Percentiles rank a stretch among this genome's conserved stretches.
Conservation (phyloP, 345 rosid genomes). For the Erysimum cheiranthoides region DNA sequence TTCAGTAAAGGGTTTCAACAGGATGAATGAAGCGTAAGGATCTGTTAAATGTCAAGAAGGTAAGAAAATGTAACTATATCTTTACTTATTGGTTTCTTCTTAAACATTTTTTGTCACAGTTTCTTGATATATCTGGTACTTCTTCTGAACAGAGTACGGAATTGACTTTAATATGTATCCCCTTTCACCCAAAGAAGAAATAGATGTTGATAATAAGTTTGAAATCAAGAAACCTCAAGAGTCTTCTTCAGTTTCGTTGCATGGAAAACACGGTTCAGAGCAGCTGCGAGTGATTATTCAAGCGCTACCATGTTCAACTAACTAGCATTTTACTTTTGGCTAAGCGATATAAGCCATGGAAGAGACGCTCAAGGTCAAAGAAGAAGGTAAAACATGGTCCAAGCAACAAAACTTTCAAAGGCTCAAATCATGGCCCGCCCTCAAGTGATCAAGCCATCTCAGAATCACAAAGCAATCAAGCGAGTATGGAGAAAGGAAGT, state of each 20-base stretch:
- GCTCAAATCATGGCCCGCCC: conserved; percentile 21
- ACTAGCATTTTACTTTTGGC: conserved; percentile 12
- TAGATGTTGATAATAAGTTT: not conserved
- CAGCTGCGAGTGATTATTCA: conserved; percentile 14
- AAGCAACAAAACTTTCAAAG: conserved; percentile 16
- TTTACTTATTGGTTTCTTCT: not conserved
- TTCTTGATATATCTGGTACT: not conserved
- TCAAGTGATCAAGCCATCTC: too few species aligned
- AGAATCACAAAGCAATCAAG: too few species aligned
- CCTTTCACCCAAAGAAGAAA: conserved; percentile 30
- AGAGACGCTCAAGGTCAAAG: conserved; percentile 23
- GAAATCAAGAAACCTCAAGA: conserved; percentile 29
- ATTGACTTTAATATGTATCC: conserved; percentile 43
- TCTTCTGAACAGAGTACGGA: conserved; percentile 26
- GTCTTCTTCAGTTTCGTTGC: conserved; percentile 13
- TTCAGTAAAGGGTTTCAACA: not conserved
- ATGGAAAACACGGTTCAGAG: not conserved
- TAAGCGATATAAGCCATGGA: conserved; percentile 24
- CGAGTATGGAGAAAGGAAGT: too few species aligned
- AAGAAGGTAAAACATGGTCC: conserved; percentile 37
- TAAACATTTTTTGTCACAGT: conserved; percentile 8
- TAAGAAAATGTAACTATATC: conserved; percentile 13
- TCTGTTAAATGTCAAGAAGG: conserved; percentile 30
- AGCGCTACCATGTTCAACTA: conserved; percentile 37
- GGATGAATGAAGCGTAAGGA: conserved; percentile 30